Percentiles rank a stretch among this genome's conserved stretches.
These are phyloP conservation scores for Wickerhamiella shivajii DNA, from an alignment of 805 yeast species.

Conservation along the genomic window DNA sequence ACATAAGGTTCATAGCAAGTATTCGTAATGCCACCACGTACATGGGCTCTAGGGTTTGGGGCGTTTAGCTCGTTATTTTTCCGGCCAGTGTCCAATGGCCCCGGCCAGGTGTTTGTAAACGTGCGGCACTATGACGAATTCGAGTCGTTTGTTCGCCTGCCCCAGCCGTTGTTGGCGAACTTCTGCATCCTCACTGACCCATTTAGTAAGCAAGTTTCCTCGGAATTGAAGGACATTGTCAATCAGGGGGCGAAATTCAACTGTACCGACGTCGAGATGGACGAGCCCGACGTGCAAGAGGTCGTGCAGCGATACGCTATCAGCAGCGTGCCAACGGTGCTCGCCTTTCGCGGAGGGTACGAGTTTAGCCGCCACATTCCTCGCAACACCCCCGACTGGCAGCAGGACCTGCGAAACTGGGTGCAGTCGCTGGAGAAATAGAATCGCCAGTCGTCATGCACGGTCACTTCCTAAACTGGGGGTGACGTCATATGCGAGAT, in stretches of 20 bases:
- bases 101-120: constrained; percentile 36
- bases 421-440: constrained; percentile 22
- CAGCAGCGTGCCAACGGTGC: constrained; percentile 46
- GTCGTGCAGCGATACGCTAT: constrained; percentile 44
- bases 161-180: constrained; percentile 52
- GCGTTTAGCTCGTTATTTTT: constrained; percentile 1
- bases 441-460: background rate
- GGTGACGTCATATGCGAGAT: too few relatives aligned
- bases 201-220: constrained; percentile 46
- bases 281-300: constrained; percentile 47
- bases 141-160: constrained; percentile 34
- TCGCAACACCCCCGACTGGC: constrained; percentile 18
- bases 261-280: constrained; percentile 59
- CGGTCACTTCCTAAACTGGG: too few relatives aligned
- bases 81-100: constrained; percentile 12
- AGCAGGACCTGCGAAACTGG: constrained; percentile 25
- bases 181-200: constrained; percentile 57
- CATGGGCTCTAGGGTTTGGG: constrained; percentile 12
- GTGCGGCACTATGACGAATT: constrained; percentile 46
- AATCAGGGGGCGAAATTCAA: constrained; percentile 36
- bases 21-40: constrained; percentile 10
- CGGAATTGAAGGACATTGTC: constrained; percentile 40
- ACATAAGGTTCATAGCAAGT: too few relatives aligned
- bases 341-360: constrained; percentile 51
- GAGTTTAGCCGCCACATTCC: constrained; percentile 31